Conservation (phyloP, 345 rosid species). For the Eucalyptus paniculata region DNA sequence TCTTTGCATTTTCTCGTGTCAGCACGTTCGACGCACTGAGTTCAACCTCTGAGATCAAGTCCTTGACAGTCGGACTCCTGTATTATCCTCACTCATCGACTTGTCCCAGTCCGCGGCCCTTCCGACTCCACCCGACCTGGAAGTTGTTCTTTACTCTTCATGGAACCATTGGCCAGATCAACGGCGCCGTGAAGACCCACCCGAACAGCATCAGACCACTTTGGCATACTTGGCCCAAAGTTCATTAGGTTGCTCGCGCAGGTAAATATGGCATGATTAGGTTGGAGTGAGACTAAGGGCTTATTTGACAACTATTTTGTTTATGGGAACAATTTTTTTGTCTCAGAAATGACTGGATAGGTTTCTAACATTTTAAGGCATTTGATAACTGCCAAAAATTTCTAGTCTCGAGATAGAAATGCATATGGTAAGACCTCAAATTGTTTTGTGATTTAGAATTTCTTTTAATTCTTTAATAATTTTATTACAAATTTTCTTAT, state of each 20-base stretch:
- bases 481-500: no score
- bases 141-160: neutral
- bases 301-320: no score
- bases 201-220: neutral
- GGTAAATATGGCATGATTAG: neutral
- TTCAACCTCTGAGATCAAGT: neutral
- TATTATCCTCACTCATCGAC: neutral
- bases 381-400: accelerated
- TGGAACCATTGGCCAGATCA: neutral
- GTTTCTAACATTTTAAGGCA: no score
- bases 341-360: accelerated
- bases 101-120: neutral
- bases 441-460: no score
- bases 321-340: no score
- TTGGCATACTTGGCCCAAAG: neutral
- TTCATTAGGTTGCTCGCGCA: neutral
- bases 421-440: accelerated
- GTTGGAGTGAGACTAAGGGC: neutral
- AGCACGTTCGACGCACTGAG: neutral
- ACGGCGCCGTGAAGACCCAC: neutral
- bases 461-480: no score
- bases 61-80: neutral
- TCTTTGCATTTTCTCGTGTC: neutral
- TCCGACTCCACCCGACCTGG: neutral
- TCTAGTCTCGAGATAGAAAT: accelerated